Conservation (phyloP, 208 protist genomes). For the Leishmania arabica region DNA sequence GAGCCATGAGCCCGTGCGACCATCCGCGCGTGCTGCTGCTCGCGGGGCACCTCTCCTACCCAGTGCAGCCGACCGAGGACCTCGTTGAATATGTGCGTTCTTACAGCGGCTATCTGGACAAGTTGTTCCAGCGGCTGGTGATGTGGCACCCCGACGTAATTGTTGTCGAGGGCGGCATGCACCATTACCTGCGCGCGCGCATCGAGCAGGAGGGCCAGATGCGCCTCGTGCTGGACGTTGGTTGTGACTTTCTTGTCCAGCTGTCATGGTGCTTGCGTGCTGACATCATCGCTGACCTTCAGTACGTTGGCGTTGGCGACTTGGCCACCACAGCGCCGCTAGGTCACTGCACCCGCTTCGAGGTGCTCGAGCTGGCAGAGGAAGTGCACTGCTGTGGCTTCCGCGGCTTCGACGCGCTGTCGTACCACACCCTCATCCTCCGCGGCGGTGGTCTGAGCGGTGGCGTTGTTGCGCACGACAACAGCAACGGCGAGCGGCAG, state of each 20-base stretch:
- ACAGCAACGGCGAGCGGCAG: not conserved
- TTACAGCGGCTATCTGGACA: constrained; percentile 71
- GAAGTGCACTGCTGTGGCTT: constrained; percentile 29
- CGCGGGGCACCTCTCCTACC: constrained; percentile 51
- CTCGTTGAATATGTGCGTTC: constrained; percentile 59
- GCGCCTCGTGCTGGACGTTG: constrained; percentile 63
- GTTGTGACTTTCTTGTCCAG: constrained; percentile 35
- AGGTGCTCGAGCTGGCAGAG: constrained; percentile 42
- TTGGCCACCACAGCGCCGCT: constrained; percentile 36
- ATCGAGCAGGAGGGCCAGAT: constrained; percentile 47
- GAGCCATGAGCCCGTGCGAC: constrained; percentile 31
- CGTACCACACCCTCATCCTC: constrained; percentile 34
- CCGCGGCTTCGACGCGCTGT: constrained; percentile 17
- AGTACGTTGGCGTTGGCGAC: constrained; percentile 60
- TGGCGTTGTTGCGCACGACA: not conserved
- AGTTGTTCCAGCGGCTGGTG: constrained; percentile 68
- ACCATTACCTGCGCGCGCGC: constrained; percentile 71
- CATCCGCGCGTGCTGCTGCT: constrained; percentile 68
- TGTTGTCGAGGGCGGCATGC: constrained; percentile 74
- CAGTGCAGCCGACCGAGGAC: constrained; percentile 32
- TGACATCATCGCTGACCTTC: constrained; percentile 56
- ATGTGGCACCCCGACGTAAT: constrained; percentile 68
- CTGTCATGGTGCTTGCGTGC: constrained; percentile 56
- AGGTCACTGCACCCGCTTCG: constrained; percentile 49
- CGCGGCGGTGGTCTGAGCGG: constrained; percentile 2